These are phyloP conservation scores for Amyloporia xantha DNA, from an alignment of 768 basidiomycete genomes.

Conservation along the genomic window DNA sequence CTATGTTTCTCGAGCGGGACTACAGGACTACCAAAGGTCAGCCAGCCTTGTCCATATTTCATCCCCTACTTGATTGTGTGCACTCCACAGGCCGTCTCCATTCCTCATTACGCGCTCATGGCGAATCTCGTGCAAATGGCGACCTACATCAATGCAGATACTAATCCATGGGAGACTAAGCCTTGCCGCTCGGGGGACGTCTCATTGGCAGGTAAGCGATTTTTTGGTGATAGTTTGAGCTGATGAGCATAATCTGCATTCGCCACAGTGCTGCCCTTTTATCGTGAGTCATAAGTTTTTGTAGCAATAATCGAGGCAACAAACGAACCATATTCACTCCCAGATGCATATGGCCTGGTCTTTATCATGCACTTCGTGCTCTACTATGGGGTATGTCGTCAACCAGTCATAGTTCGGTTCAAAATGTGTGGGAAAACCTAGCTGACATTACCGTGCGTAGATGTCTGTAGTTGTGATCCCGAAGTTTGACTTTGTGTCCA, in stretches of 20 bases:
- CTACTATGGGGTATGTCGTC: slow-evolving; percentile 22
- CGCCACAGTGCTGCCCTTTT: slow-evolving; percentile 23
- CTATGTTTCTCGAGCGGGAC: slow-evolving; percentile 73
- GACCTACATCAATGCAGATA: slow-evolving; percentile 40
- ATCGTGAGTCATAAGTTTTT: slow-evolving; percentile 16
- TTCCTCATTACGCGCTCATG: slow-evolving; percentile 30
- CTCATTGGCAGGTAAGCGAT: not conserved
- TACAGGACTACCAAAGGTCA: slow-evolving; percentile 67
- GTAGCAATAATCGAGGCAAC: not conserved
- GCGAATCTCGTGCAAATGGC: slow-evolving; percentile 27
- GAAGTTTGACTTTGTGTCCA: slow-evolving; percentile 26
- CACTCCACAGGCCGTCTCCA: slow-evolving; percentile 28
- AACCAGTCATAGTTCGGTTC: not conserved
- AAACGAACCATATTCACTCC: not conserved
- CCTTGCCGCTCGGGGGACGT: not conserved
- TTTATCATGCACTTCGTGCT: slow-evolving; percentile 24
- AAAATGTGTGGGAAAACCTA: not conserved
- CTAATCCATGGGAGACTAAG: not conserved
- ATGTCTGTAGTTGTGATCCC: slow-evolving; percentile 26
- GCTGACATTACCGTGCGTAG: slow-evolving; percentile 12
- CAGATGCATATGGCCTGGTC: slow-evolving; percentile 41
- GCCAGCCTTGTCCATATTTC: not conserved
- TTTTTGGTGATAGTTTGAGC: not conserved
- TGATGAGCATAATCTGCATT: not conserved
- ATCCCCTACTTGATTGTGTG: slow-evolving; percentile 3